Conservation (phyloP, 139 green algal genomes). For the Gonium pectorale region DNA sequence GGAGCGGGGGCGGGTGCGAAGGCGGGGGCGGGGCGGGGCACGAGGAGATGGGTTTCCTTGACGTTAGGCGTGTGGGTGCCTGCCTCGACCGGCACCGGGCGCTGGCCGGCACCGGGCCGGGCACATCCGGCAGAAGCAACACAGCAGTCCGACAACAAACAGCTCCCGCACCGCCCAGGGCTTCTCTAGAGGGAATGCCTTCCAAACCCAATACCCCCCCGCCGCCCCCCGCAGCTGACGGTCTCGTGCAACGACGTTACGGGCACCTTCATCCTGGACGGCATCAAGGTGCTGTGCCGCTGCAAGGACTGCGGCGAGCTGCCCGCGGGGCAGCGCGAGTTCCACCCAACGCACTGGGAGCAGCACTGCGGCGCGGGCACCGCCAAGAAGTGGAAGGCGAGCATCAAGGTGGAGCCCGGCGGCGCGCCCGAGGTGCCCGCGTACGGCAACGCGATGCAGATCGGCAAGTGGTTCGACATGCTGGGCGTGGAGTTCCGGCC, state of each 20-base stretch:
- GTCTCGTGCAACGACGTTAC: constrained; percentile 60
- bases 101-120: too few species aligned
- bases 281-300: constrained; percentile 62
- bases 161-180: too few species aligned
- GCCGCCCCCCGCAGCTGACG: constrained; percentile 37
- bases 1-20: too few species aligned
- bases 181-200: too few species aligned
- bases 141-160: too few species aligned
- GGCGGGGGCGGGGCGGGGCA: too few species aligned
- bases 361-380: constrained; percentile 65
- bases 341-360: constrained; percentile 67
- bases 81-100: too few species aligned
- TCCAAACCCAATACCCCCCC: too few species aligned
- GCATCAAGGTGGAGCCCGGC: constrained; percentile 65
- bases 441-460: constrained; percentile 57
- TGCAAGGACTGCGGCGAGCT: constrained; percentile 52
- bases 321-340: constrained; percentile 11
- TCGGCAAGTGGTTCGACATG: constrained; percentile 46
- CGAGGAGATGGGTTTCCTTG: too few species aligned
- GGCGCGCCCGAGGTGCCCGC: constrained; percentile 47
- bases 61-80: too few species aligned
- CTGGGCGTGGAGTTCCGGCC: constrained; percentile 51
- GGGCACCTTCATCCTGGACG: constrained; percentile 56
- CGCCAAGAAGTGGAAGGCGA: constrained; percentile 90
- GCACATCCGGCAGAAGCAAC: too few species aligned